These are phyloP conservation scores for Elymus sibiricus DNA, from an alignment of 176 grass and related monocot genomes.

Conservation along the genomic window DNA sequence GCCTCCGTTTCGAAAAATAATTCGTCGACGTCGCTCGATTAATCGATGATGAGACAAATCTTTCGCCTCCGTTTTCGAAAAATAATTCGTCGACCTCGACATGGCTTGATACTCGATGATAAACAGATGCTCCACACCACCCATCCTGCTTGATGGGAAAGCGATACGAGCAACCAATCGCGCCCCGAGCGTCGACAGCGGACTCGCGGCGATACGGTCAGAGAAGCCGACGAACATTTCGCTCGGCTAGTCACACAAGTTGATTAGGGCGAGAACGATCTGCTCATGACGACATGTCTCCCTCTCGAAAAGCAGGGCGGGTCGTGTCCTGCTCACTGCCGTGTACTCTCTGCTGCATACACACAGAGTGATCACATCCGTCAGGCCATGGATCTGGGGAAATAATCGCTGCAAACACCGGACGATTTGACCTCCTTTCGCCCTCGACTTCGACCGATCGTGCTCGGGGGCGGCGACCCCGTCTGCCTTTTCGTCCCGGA, in stretches of 20 bases:
- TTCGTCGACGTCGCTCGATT: neutral
- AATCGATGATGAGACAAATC: neutral
- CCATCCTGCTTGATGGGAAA: neutral
- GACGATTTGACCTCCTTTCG: neutral
- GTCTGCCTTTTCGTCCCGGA: neutral
- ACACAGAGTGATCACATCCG: neutral
- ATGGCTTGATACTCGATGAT: neutral
- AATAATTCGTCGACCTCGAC: neutral
- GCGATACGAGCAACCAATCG: neutral
- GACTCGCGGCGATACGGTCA: neutral
- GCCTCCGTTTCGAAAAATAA: neutral
- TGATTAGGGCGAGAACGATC: neutral
- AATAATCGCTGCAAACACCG: neutral
- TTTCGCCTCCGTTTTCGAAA: neutral
- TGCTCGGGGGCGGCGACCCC: no score
- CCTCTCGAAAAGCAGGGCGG: neutral
- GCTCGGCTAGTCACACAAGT: neutral
- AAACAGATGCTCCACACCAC: neutral
- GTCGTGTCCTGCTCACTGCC: slow-evolving; percentile 6
- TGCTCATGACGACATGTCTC: neutral
- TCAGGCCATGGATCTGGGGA: neutral
- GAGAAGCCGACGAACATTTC: neutral
- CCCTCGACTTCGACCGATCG: neutral
- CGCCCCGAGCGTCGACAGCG: neutral
- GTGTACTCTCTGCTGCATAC: neutral